phyloP scores from a whole-genome alignment of 2,329 filamentous ascomycete genomes.

The Xylaria sp. region DNA sequence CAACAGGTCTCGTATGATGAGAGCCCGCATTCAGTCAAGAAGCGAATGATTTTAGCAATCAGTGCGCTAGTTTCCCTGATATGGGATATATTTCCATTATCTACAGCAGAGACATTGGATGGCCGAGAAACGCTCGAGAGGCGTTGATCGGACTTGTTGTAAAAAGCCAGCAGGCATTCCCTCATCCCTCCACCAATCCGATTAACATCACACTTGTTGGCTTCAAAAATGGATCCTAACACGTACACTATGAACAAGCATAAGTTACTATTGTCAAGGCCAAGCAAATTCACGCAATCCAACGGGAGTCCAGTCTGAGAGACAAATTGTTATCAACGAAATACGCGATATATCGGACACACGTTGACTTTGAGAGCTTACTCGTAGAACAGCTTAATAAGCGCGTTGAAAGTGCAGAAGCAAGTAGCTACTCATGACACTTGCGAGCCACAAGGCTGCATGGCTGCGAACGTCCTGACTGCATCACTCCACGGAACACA shows the following conservation, averaged over 20 bases:
- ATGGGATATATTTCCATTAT: not conserved
- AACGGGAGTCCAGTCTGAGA: not conserved
- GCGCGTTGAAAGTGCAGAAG: not conserved
- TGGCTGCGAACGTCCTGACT: conserved; percentile 32
- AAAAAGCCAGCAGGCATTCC: not conserved
- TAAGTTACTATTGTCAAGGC: not conserved
- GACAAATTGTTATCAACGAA: not conserved
- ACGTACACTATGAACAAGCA: not conserved
- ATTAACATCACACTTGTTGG: not conserved
- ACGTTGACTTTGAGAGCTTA: not conserved
- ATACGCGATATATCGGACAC: not conserved
- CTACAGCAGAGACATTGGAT: not conserved
- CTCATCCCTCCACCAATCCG: not conserved
- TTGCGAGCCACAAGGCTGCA: conserved; percentile 34
- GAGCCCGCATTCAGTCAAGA: not conserved
- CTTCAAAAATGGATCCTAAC: not conserved
- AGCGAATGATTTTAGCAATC: not conserved
- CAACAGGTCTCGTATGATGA: conserved; percentile 10
- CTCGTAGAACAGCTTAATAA: not conserved
- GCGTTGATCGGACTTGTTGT: not conserved
- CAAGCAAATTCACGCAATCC: not conserved
- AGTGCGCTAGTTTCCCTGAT: not conserved
- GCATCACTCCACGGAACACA: conserved; percentile 11
- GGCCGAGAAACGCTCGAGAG: not conserved
- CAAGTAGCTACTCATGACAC: not conserved